Conservation (phyloP, 768 basidiomycete species). For the Lactifluus piperatus region DNA sequence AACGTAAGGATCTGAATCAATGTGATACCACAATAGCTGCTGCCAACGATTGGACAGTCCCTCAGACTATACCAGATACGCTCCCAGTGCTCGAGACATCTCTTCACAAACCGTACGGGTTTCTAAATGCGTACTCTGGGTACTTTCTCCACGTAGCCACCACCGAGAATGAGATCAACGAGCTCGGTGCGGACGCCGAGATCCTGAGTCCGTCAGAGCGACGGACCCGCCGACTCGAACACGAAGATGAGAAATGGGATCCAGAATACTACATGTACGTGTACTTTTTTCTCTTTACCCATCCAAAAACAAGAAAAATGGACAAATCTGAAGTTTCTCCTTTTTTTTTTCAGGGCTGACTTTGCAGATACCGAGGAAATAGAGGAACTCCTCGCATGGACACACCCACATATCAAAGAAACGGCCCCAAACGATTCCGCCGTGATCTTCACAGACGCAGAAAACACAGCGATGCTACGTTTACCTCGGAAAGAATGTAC, state of each 20-base stretch:
- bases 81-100: slow-evolving; percentile 33
- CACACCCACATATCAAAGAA: slow-evolving; percentile 42
- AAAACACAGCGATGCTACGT: slow-evolving; percentile 55
- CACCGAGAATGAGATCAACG: slow-evolving; percentile 75
- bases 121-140: slow-evolving; percentile 63
- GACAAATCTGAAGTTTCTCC: not conserved
- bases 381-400: slow-evolving; percentile 58
- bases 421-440: slow-evolving; percentile 24
- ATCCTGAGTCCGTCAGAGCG: slow-evolving; percentile 42
- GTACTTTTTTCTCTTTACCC: not conserved
- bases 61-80: slow-evolving; percentile 47
- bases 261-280: slow-evolving; percentile 77
- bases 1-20: no score
- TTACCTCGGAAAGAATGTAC: slow-evolving; percentile 47
- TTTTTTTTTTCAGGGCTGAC: slow-evolving; percentile 52
- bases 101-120: slow-evolving; percentile 55
- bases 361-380: slow-evolving; percentile 72
- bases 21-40: slow-evolving; percentile 40
- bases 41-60: slow-evolving; percentile 70
- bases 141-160: slow-evolving; percentile 68
- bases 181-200: slow-evolving; percentile 64
- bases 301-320: slow-evolving; percentile 47
- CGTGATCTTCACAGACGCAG: slow-evolving; percentile 59
- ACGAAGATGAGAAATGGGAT: slow-evolving; percentile 75
- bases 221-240: slow-evolving; percentile 41